These are phyloP conservation scores for Stellera chamaejasme DNA, from an alignment of 345 rosid genomes.

Conservation along the genomic window DNA sequence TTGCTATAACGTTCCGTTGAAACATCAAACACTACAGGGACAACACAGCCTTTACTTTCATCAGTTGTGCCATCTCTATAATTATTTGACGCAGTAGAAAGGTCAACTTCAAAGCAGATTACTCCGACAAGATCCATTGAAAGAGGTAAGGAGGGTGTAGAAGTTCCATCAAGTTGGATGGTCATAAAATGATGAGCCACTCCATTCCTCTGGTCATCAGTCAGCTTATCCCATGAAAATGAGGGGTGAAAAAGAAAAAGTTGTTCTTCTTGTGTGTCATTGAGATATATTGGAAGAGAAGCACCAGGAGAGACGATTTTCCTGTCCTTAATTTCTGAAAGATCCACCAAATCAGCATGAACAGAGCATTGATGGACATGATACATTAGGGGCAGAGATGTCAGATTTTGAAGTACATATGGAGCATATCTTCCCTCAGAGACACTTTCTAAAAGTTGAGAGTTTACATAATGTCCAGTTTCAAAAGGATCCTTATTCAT, in stretches of 20 bases:
- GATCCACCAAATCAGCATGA: conserved; percentile 31
- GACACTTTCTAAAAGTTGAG: conserved; percentile 29
- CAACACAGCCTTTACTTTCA: conserved; percentile 48
- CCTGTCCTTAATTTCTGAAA: conserved; percentile 36
- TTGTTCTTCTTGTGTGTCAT: conserved; percentile 54
- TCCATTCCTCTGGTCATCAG: conserved; percentile 52
- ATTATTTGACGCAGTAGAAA: conserved; percentile 48
- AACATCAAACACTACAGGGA: conserved; percentile 91
- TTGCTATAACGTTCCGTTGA: conserved; percentile 79
- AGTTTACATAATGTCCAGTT: conserved; percentile 24
- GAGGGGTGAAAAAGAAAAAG: conserved; percentile 39
- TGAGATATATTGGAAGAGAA: conserved; percentile 62
- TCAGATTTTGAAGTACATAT: conserved; percentile 82
- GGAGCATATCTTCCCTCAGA: conserved; percentile 67
- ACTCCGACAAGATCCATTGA: conserved; percentile 93
- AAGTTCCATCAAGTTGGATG: conserved; percentile 76
- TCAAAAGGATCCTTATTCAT: conserved; percentile 31
- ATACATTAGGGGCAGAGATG: conserved; percentile 68
- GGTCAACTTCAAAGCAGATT: conserved; percentile 79
- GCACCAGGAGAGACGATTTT: conserved; percentile 57
- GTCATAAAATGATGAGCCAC: conserved; percentile 67
- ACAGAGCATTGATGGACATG: conserved; percentile 49
- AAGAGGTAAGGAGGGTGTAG: conserved; percentile 61
- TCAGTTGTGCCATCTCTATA: conserved; percentile 20
- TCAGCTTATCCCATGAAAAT: conserved; percentile 47